phyloP scores from a whole-genome alignment of 768 basidiomycete genomes.

The Trametes elegans region DNA sequence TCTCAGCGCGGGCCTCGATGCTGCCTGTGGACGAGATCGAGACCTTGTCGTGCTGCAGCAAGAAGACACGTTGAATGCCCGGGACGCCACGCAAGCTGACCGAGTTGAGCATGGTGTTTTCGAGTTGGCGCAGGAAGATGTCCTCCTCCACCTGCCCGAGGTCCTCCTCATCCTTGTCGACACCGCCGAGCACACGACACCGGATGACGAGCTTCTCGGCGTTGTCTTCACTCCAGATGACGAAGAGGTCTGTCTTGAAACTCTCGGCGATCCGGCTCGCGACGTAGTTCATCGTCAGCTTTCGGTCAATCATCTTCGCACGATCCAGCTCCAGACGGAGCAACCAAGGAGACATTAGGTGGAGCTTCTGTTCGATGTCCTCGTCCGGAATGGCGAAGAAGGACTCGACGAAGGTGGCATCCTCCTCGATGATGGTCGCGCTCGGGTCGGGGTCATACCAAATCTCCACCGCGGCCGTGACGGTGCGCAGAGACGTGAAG shows the following conservation, averaged over 20 bases:
- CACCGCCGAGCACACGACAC: slow-evolving; percentile 84
- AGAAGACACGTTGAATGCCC: slow-evolving; percentile 89
- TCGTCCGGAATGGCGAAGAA: slow-evolving; percentile 99
- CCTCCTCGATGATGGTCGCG: slow-evolving; percentile 94
- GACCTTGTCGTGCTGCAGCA: slow-evolving; percentile 83
- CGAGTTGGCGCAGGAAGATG: slow-evolving; percentile 92
- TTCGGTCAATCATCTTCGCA: slow-evolving; percentile 96
- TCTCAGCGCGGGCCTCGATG: slow-evolving; percentile 59
- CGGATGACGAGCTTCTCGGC: slow-evolving; percentile 96
- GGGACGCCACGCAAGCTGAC: slow-evolving; percentile 93
- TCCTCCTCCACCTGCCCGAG: slow-evolving; percentile 83
- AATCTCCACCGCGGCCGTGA: slow-evolving; percentile 94
- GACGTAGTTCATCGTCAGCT: slow-evolving; percentile 92
- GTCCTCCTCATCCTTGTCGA: slow-evolving; percentile 84
- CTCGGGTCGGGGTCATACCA: slow-evolving; percentile 95
- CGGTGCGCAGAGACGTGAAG: slow-evolving; percentile 89
- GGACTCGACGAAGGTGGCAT: slow-evolving; percentile 92
- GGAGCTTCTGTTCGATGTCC: slow-evolving; percentile 86
- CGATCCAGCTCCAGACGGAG: slow-evolving; percentile 96
- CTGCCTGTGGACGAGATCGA: slow-evolving; percentile 61
- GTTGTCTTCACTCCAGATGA: slow-evolving; percentile 99
- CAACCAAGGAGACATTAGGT: slow-evolving; percentile 94
- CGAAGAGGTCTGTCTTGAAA: slow-evolving; percentile 94
- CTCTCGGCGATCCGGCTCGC: slow-evolving; percentile 91
- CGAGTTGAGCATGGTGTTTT: slow-evolving; percentile 94